These are phyloP conservation scores for Trapa incisa DNA, from an alignment of 345 rosid species.

Conservation along the genomic window DNA sequence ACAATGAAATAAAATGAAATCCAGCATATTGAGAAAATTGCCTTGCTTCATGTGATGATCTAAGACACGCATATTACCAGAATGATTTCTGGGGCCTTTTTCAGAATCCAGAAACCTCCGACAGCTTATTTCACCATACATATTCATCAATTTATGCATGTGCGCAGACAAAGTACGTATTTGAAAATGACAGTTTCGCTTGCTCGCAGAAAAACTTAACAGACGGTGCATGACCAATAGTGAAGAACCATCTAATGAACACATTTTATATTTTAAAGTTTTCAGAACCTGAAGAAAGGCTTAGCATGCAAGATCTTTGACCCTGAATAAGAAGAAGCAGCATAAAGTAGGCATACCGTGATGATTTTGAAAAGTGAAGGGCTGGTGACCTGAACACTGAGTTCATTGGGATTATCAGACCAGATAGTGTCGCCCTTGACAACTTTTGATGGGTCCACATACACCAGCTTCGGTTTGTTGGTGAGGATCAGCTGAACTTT, in stretches of 20 bases:
- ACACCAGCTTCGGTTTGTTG: slow-evolving; percentile 78
- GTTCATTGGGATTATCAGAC: slow-evolving; percentile 84
- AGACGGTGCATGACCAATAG: background rate
- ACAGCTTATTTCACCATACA: background rate
- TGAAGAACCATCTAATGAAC: background rate
- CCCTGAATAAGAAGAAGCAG: background rate
- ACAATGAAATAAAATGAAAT: background rate
- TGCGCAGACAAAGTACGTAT: too few relatives aligned
- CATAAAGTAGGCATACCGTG: slow-evolving; percentile 40
- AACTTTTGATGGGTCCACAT: slow-evolving; percentile 82
- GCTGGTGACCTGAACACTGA: slow-evolving; percentile 66
- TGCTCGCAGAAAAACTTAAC: too few relatives aligned
- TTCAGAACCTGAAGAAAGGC: background rate
- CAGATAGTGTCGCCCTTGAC: slow-evolving; percentile 76
- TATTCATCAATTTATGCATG: too few relatives aligned
- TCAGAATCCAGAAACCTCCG: background rate
- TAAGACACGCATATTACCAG: background rate
- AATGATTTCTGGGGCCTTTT: background rate
- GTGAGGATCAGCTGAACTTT: slow-evolving; percentile 97
- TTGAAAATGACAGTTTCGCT: too few relatives aligned
- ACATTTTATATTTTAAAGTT: background rate
- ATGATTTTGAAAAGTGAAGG: slow-evolving; percentile 82
- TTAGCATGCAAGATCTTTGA: background rate
- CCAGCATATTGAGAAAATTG: background rate
- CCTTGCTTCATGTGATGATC: background rate